phyloP scores from a whole-genome alignment of 1,284 basidiomycete genomes.

The Irpex lacteus region DNA sequence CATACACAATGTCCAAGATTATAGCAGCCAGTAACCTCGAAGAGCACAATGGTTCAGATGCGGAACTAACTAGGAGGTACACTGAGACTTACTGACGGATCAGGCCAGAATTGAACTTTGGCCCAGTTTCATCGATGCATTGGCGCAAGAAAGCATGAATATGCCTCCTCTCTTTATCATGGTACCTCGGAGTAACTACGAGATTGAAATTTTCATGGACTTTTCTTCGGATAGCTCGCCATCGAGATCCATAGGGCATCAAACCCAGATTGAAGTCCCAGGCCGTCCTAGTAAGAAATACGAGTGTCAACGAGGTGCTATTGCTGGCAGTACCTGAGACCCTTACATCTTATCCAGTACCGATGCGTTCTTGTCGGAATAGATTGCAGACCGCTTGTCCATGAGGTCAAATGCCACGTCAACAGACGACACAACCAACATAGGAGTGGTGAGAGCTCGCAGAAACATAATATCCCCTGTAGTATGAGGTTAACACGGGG shows the following conservation, averaged over 20 bases:
- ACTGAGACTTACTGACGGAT: background rate
- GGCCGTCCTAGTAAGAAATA: slow-evolving; percentile 14
- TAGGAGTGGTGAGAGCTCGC: background rate
- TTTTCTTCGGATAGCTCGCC: slow-evolving; percentile 24
- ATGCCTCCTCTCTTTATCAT: background rate
- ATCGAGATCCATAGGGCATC: slow-evolving; percentile 31
- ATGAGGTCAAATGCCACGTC: slow-evolving; percentile 1
- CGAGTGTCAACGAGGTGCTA: slow-evolving; percentile 37
- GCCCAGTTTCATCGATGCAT: background rate
- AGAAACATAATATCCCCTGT: background rate
- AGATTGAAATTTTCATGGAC: slow-evolving; percentile 19
- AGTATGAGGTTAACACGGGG: background rate
- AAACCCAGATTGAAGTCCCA: slow-evolving; percentile 32
- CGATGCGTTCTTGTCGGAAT: slow-evolving; percentile 1
- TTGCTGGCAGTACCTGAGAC: slow-evolving; percentile 48
- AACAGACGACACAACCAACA: background rate
- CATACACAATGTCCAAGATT: background rate
- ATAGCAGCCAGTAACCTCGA: background rate
- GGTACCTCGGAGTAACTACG: slow-evolving; percentile 11
- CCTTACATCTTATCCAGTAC: slow-evolving; percentile 34
- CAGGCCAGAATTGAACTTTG: background rate
- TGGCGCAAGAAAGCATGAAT: background rate
- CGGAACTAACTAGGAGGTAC: slow-evolving; percentile 3
- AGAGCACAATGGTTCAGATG: background rate
- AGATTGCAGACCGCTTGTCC: background rate